Percentiles rank a stretch among this genome's conserved stretches.
Evolutionary conservation across 148 eudicot species (phyloP).

Genomic region (Silene uniflora): DNA sequence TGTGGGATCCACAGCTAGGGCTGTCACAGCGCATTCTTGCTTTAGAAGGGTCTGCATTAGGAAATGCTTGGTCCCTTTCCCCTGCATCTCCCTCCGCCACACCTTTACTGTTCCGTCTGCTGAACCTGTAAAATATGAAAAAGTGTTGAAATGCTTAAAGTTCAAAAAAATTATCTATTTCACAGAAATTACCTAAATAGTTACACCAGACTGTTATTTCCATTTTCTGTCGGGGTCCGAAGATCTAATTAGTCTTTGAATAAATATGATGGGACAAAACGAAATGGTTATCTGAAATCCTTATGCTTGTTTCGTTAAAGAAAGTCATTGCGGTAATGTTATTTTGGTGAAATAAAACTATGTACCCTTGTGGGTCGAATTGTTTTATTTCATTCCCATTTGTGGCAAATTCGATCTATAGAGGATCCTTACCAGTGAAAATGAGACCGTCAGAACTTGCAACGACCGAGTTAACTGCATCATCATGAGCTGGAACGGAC

Average conservation of each 20-base stretch:
- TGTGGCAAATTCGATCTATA: neutral
- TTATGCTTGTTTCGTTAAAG: too few relatives aligned
- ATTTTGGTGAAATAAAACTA: too few relatives aligned
- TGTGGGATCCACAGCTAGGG: constrained; percentile 47
- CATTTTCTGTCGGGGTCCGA: too few relatives aligned
- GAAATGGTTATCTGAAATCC: too few relatives aligned
- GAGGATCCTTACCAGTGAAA: neutral
- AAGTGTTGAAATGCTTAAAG: neutral
- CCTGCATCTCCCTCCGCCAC: constrained; percentile 48
- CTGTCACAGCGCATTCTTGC: constrained; percentile 69
- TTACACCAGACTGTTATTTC: too few relatives aligned
- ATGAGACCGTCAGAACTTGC: constrained; percentile 39
- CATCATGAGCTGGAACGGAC: constrained; percentile 61
- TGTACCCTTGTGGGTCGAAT: too few relatives aligned
- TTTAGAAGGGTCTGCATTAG: constrained; percentile 37
- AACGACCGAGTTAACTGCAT: constrained; percentile 52
- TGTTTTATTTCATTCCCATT: neutral
- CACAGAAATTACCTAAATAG: too few relatives aligned
- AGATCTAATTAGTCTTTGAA: too few relatives aligned
- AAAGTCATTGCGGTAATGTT: too few relatives aligned
- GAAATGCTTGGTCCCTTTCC: constrained; percentile 41
- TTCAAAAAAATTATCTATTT: too few relatives aligned
- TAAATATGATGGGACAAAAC: too few relatives aligned
- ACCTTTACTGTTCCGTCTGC: constrained; percentile 71
- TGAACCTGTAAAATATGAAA: constrained; percentile 42